Percentiles rank a stretch among this genome's conserved stretches.
These are phyloP conservation scores for Biscogniauxia marginata DNA, from an alignment of 2,329 filamentous ascomycete species.

Conservation along the genomic window DNA sequence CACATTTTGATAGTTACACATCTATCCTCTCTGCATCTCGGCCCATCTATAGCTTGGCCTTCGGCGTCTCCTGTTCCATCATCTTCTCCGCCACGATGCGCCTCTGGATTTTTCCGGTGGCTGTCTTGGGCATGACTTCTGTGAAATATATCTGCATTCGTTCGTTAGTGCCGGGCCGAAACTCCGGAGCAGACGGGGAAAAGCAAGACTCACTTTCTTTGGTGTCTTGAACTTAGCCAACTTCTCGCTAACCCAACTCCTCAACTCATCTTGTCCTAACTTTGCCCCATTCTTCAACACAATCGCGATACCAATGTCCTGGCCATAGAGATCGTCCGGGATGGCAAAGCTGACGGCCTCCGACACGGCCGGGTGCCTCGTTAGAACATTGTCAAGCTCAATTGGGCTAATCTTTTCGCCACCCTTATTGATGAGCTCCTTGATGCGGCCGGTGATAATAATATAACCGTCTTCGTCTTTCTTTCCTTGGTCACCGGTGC, in stretches of 20 bases:
- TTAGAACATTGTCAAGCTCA: constrained; percentile 79
- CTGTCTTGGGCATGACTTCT: constrained; percentile 83
- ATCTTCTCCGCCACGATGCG: constrained; percentile 84
- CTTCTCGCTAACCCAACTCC: constrained; percentile 65
- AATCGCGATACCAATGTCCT: constrained; percentile 76
- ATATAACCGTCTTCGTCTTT: constrained; percentile 78
- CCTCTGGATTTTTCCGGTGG: constrained; percentile 86
- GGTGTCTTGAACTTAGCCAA: constrained; percentile 84
- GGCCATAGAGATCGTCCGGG: constrained; percentile 78
- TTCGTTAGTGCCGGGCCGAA: constrained; percentile 8
- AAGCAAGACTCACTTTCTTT: constrained; percentile 60
- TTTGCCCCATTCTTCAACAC: constrained; percentile 66
- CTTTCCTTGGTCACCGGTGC: constrained; percentile 84
- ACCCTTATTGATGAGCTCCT: constrained; percentile 89
- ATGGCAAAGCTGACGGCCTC: constrained; percentile 85
- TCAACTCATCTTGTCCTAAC: constrained; percentile 59
- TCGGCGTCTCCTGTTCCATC: constrained; percentile 63
- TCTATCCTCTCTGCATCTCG: background rate
- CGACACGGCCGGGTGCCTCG: constrained; percentile 68
- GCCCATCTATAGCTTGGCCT: constrained; percentile 50
- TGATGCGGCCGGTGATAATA: constrained; percentile 86
- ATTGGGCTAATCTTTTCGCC: constrained; percentile 89
- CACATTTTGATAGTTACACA: background rate
- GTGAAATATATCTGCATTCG: constrained; percentile 69
- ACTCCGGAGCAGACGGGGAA: background rate